Conservation (phyloP, 106 monocot species). For the Chionographis japonica region DNA sequence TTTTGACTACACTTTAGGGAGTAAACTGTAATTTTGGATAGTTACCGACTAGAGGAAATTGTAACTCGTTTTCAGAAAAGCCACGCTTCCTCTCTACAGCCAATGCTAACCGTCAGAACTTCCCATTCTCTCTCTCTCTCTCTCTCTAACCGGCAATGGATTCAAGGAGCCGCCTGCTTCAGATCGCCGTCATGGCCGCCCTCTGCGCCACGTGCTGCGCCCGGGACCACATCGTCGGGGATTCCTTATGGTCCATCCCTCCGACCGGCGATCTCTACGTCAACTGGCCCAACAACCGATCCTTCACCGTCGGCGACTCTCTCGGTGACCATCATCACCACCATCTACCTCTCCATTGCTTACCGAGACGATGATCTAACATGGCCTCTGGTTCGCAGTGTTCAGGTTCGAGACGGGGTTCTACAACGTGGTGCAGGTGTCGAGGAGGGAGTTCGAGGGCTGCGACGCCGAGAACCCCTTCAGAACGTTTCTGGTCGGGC, state of each 20-base stretch:
- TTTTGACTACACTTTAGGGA: too few relatives aligned
- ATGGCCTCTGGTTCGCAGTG: conserved; percentile 10
- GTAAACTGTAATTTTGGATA: too few relatives aligned
- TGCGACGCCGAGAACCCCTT: conserved; percentile 39
- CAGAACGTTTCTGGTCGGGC: conserved; percentile 12
- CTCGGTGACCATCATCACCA: conserved; percentile 4
- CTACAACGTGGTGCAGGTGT: conserved; percentile 46
- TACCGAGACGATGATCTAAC: too few relatives aligned
- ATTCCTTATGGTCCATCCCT: conserved; percentile 44
- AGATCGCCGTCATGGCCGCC: neutral
- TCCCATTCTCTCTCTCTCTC: too few relatives aligned
- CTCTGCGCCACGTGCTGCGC: neutral
- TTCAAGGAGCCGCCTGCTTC: neutral
- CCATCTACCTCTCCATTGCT: too few relatives aligned
- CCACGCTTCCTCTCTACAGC: too few relatives aligned
- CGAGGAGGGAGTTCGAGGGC: conserved; percentile 37
- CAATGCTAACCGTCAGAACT: too few relatives aligned
- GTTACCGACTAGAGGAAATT: too few relatives aligned
- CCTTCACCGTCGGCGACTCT: conserved; percentile 31
- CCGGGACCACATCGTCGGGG: conserved; percentile 26
- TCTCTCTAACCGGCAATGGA: neutral
- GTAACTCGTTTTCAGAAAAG: too few relatives aligned
- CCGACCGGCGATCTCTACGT: conserved; percentile 29
- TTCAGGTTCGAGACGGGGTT: conserved; percentile 57
- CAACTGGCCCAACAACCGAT: conserved; percentile 32